phyloP scores from a whole-genome alignment of 108 stramenopile genomes.

The Pseudonitzschia multiseries region DNA sequence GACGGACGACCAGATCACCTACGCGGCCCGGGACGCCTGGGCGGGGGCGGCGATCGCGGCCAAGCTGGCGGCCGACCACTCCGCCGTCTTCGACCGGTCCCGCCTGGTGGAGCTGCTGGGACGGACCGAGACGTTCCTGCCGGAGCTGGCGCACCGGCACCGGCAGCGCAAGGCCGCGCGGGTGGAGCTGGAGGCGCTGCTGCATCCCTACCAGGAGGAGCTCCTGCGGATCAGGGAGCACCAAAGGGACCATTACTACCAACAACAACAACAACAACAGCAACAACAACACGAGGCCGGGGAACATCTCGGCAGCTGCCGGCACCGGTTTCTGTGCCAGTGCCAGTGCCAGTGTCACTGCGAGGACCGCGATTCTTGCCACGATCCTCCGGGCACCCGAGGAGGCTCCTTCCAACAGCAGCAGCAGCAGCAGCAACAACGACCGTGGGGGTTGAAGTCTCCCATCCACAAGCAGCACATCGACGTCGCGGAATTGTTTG shows the following conservation, averaged over 20 bases:
- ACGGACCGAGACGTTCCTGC: not conserved
- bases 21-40: constrained; percentile 85
- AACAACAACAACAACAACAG: not conserved
- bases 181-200: not conserved
- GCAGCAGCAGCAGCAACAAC: too few species aligned
- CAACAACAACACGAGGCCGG: not conserved
- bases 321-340: too few species aligned
- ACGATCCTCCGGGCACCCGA: too few species aligned
- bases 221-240: not conserved
- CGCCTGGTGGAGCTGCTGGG: not conserved
- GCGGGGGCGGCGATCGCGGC: constrained; percentile 39
- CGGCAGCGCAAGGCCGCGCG: not conserved
- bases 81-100: not conserved
- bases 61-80: not conserved
- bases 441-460: too few species aligned
- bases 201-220: not conserved
- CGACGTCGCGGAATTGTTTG: not conserved
- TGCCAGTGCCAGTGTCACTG: too few species aligned
- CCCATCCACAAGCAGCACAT: not conserved
- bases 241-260: too few species aligned
- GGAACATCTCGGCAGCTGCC: too few species aligned
- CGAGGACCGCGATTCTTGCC: too few species aligned
- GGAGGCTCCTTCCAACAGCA: too few species aligned
- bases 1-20: constrained; percentile 54
- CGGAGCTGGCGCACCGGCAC: constrained; percentile 2